Conservation (phyloP, 164 flowering plant species). For the Warburgia ugandensis region DNA sequence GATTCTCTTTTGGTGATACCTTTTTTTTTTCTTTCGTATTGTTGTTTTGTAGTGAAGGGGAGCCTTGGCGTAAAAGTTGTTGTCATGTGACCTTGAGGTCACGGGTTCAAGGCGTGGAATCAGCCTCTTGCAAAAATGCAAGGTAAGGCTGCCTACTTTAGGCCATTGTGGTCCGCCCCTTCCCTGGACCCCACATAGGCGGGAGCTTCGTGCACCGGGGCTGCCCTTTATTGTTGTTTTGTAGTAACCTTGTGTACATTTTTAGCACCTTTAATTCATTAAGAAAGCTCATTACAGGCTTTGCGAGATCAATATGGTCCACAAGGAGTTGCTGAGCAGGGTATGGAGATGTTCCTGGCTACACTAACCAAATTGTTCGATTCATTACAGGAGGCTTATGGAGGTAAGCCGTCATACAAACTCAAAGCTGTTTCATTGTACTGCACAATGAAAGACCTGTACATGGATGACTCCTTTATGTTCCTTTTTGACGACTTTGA, state of each 20-base stretch:
- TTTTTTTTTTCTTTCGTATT: too few species aligned
- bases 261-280: background rate
- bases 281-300: slow-evolving; percentile 31
- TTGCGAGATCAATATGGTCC: slow-evolving; percentile 53
- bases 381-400: slow-evolving; percentile 42
- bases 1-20: background rate
- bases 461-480: background rate
- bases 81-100: too few species aligned
- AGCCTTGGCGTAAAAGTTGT: too few species aligned
- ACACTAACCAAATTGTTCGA: slow-evolving; percentile 41
- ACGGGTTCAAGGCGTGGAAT: too few species aligned
- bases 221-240: background rate
- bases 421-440: background rate
- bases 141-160: too few species aligned
- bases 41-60: too few species aligned
- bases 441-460: background rate
- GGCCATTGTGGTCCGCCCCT: too few species aligned
- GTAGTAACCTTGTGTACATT: background rate
- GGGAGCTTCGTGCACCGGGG: too few species aligned
- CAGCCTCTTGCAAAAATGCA: too few species aligned
- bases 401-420: slow-evolving; percentile 33
- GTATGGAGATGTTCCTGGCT: slow-evolving; percentile 41
- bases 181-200: too few species aligned
- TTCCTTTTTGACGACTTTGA: background rate
- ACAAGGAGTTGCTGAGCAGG: slow-evolving; percentile 41